Conservation (phyloP, 352 stramenopile genomes). For the Pythium graminicola region DNA sequence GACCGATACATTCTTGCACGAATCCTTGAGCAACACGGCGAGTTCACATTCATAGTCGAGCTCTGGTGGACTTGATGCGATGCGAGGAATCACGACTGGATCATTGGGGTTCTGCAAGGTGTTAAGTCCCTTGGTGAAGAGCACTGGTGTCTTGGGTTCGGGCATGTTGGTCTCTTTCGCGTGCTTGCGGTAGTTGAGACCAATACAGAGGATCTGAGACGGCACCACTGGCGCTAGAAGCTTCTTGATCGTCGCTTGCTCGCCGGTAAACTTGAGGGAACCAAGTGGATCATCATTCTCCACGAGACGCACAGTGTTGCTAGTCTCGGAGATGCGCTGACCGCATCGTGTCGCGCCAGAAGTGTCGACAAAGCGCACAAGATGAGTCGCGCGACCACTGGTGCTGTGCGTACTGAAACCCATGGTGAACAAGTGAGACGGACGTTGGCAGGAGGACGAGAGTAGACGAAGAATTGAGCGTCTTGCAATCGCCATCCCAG, state of each 20-base stretch:
- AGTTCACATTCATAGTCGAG: conserved; percentile 91
- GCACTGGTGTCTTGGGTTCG: conserved; percentile 64
- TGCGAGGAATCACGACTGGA: conserved; percentile 72
- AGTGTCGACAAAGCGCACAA: conserved; percentile 68
- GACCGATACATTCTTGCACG: conserved; percentile 75
- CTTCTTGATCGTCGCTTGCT: conserved; percentile 56
- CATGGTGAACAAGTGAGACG: conserved; percentile 3
- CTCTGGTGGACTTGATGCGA: conserved; percentile 55
- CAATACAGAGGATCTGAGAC: conserved; percentile 80
- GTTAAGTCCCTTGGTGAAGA: conserved; percentile 87
- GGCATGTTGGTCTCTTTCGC: conserved; percentile 83
- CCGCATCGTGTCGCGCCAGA: conserved; percentile 51
- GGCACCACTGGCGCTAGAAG: conserved; percentile 75
- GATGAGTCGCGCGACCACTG: conserved; percentile 33
- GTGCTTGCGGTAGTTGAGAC: conserved; percentile 89
- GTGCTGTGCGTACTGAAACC: conserved; percentile 18
- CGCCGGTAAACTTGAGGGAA: conserved; percentile 50
- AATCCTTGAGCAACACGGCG: conserved; percentile 79
- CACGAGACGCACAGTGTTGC: conserved; percentile 40
- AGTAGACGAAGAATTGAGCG: not conserved
- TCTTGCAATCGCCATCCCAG: not conserved
- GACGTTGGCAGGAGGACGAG: not conserved
- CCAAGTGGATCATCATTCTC: conserved; percentile 65
- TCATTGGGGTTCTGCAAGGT: conserved; percentile 71
- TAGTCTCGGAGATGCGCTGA: conserved; percentile 34